These are phyloP conservation scores for Solanum verrucosum DNA, from an alignment of 257 asterid species.

Conservation along the genomic window DNA sequence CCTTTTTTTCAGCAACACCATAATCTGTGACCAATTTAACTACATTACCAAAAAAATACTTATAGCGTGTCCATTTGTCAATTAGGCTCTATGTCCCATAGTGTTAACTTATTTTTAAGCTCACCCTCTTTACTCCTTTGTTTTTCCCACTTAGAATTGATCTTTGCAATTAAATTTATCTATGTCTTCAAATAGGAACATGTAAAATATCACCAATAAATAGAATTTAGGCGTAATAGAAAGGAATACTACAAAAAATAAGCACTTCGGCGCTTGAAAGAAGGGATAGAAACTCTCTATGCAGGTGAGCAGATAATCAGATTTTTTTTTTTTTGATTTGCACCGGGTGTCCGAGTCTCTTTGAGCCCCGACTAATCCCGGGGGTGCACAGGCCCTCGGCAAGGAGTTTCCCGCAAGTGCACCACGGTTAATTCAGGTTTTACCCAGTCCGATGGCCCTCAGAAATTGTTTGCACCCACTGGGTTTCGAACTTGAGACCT, in stretches of 20 bases:
- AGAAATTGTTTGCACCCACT: too few relatives aligned
- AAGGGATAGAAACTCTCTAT: neutral
- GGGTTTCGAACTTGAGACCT: too few relatives aligned
- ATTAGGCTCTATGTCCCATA: neutral
- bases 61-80: neutral
- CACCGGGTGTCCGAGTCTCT: too few relatives aligned
- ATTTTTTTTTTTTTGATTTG: too few relatives aligned
- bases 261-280: neutral
- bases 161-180: neutral
- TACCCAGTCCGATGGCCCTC: too few relatives aligned
- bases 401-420: too few relatives aligned
- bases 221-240: neutral
- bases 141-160: neutral
- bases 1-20: neutral
- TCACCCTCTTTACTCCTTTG: neutral
- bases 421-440: too few relatives aligned
- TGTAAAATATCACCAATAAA: neutral
- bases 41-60: neutral
- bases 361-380: too few relatives aligned
- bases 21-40: neutral
- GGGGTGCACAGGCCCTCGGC: too few relatives aligned
- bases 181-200: neutral
- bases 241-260: neutral
- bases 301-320: neutral
- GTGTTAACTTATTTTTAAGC: neutral